Evolutionary conservation across 2,329 filamentous ascomycete species (phyloP).

Genomic region (Hypoxylon sp.): DNA sequence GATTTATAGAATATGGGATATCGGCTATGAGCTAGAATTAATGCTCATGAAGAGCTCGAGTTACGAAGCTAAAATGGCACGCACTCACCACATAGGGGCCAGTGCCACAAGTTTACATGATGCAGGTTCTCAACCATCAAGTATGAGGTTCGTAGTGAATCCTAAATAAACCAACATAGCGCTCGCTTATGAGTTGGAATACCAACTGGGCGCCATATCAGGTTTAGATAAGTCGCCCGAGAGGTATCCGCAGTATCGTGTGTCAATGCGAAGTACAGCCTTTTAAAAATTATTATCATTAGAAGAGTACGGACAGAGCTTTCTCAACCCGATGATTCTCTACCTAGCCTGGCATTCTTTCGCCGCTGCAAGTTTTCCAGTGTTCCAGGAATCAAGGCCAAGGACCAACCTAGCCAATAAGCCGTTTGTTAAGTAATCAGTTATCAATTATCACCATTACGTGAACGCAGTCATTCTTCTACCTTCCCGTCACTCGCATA

Average conservation of each 20-base stretch:
- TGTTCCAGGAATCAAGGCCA: neutral
- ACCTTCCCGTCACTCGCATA: neutral
- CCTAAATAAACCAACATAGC: neutral
- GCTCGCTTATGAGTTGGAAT: neutral
- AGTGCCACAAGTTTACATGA: conserved; percentile 7
- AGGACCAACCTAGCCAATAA: neutral
- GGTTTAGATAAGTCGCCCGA: neutral
- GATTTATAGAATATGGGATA: neutral
- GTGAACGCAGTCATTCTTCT: neutral
- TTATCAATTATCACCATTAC: neutral
- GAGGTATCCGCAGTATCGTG: neutral
- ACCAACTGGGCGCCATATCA: conserved; percentile 6
- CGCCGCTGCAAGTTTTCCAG: neutral
- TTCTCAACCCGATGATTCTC: too few species aligned
- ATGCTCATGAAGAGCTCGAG: neutral
- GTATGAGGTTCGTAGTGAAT: neutral
- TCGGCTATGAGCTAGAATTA: neutral
- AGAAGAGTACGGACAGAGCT: neutral
- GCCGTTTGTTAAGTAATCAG: neutral
- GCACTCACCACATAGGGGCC: conserved; percentile 21
- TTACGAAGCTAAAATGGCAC: conserved; percentile 4
- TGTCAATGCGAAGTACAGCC: neutral
- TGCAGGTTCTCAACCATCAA: neutral
- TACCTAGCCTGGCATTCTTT: neutral
- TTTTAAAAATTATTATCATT: neutral